phyloP scores from a whole-genome alignment of 441 rosid species.

The Omphalea diandra region DNA sequence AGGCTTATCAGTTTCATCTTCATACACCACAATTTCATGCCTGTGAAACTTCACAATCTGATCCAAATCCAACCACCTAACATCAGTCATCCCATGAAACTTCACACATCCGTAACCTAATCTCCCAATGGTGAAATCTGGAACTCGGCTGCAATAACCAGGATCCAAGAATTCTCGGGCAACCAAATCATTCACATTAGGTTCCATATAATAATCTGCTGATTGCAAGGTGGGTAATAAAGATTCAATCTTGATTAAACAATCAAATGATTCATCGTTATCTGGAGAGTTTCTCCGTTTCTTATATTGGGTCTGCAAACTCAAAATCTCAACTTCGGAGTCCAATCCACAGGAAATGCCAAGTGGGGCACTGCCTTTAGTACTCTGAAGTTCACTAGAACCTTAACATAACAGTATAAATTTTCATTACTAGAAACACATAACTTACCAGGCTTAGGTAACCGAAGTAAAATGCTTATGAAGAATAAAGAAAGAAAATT shows the following conservation, averaged over 20 bases:
- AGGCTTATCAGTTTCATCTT: constrained; percentile 76
- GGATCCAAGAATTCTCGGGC: constrained; percentile 50
- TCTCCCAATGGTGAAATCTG: constrained; percentile 74
- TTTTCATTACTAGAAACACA: neutral
- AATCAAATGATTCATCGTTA: constrained; percentile 18
- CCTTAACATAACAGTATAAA: constrained; percentile 17
- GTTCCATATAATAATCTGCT: constrained; percentile 62
- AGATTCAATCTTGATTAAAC: constrained; percentile 34
- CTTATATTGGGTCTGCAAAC: constrained; percentile 36
- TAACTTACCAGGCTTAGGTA: neutral
- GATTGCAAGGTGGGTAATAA: constrained; percentile 55
- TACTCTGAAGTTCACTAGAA: constrained; percentile 20
- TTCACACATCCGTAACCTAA: constrained; percentile 67
- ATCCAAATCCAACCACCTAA: constrained; percentile 69
- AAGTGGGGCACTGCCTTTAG: constrained; percentile 7
- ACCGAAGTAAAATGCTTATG: neutral
- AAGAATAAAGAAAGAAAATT: neutral
- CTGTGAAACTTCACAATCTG: constrained; percentile 63
- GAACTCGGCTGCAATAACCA: constrained; percentile 66
- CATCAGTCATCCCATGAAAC: constrained; percentile 77
- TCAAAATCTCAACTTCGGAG: constrained; percentile 26
- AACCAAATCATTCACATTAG: constrained; percentile 57
- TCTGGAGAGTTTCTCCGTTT: constrained; percentile 47
- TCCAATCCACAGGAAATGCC: constrained; percentile 28
- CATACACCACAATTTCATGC: constrained; percentile 77